A percentile compares a stretch with the other conserved stretches of the same genome.
Conservation (phyloP, 78 protist genomes). For the Anaeramoeba ignava region DNA sequence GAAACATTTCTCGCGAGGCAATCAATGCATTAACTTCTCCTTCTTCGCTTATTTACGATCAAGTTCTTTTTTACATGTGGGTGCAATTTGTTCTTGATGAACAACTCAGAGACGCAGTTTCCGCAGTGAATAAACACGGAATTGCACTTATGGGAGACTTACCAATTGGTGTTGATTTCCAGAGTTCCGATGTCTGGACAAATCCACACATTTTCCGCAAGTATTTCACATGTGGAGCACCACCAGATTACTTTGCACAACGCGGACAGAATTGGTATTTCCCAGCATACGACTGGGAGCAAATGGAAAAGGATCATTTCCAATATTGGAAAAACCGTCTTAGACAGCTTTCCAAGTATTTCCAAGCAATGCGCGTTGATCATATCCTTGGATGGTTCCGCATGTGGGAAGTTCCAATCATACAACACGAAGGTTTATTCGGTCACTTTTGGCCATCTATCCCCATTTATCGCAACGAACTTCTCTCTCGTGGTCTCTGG, state of each 20-base stretch:
- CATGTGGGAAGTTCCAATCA: constrained; percentile 62
- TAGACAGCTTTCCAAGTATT: constrained; percentile 47
- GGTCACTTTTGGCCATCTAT: constrained; percentile 32
- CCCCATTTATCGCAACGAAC: neutral
- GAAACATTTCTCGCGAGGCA: too few relatives aligned
- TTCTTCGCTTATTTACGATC: constrained; percentile 25
- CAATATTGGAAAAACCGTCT: constrained; percentile 72
- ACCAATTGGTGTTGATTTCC: constrained; percentile 64
- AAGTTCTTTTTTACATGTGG: constrained; percentile 37
- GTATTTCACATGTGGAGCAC: constrained; percentile 62
- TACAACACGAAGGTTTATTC: constrained; percentile 31
- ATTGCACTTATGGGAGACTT: constrained; percentile 74
- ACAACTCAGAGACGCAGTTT: constrained; percentile 50
- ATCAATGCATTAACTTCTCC: constrained; percentile 14
- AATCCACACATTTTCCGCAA: constrained; percentile 42
- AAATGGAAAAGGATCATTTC: constrained; percentile 51
- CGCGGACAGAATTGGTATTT: constrained; percentile 82
- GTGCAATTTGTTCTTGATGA: constrained; percentile 54
- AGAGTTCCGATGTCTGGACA: constrained; percentile 50
- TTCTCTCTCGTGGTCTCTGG: constrained; percentile 7
- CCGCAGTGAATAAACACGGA: constrained; percentile 17
- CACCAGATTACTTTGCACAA: constrained; percentile 60
- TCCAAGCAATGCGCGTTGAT: constrained; percentile 74
- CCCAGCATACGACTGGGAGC: constrained; percentile 80
- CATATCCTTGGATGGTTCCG: constrained; percentile 81